Conservation (phyloP, 2,329 filamentous ascomycete genomes). For the Cadophora gregata region DNA sequence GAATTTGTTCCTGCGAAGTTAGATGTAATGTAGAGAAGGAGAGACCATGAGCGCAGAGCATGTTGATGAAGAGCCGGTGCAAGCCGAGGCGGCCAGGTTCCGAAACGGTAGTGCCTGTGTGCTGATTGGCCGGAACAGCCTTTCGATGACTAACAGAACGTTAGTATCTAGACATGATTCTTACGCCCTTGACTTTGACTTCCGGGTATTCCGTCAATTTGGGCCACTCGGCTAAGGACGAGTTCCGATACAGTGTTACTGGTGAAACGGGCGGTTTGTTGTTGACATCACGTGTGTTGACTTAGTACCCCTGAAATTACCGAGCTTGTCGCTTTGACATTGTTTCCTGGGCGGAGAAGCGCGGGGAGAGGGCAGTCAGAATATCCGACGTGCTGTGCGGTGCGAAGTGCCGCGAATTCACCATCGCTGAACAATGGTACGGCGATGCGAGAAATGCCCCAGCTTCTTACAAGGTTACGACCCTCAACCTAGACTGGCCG, state of each 20-base stretch:
- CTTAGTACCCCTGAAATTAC: background rate
- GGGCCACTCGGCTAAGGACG: background rate
- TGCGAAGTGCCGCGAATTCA: no score
- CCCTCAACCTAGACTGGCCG: background rate
- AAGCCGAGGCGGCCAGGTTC: slow-evolving; percentile 16
- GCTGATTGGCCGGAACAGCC: background rate
- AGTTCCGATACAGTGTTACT: background rate
- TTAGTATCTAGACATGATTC: background rate
- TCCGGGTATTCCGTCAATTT: background rate
- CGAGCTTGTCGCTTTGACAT: slow-evolving; percentile 3
- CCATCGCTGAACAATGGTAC: background rate
- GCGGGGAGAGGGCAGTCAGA: no score
- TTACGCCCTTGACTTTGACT: background rate
- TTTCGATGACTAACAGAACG: slow-evolving; percentile 4
- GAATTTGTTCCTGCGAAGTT: background rate
- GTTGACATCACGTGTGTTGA: background rate
- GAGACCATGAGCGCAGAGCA: background rate
- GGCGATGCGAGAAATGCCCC: background rate
- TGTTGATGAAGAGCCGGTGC: slow-evolving; percentile 4
- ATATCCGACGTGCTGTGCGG: no score
- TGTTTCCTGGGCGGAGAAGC: no score
- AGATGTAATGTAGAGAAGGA: background rate
- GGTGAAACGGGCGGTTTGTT: background rate
- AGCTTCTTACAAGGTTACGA: background rate
- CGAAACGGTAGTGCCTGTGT: background rate